A percentile compares a stretch with the other conserved stretches of the same genome.
These are phyloP conservation scores for Mycena kentingensis DNA, from an alignment of 768 basidiomycete genomes.

Conservation along the genomic window DNA sequence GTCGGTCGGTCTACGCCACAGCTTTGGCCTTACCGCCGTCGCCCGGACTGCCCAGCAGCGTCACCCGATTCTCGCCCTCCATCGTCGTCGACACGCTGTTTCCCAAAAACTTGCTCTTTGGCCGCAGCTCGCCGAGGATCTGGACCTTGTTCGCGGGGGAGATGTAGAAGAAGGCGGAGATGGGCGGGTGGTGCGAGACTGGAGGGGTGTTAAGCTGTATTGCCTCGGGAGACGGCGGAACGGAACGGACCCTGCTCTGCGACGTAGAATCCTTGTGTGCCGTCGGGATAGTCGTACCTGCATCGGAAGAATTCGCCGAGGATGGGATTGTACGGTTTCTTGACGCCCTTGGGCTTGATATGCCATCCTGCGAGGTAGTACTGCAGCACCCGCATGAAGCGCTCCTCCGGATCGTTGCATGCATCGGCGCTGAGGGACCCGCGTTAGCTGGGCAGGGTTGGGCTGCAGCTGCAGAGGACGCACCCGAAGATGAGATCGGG, in stretches of 20 bases:
- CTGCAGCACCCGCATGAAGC: constrained; percentile 87
- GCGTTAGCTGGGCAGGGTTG: constrained; percentile 6
- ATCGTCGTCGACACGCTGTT: constrained; percentile 95
- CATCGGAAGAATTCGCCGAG: constrained; percentile 99
- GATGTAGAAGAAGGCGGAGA: constrained; percentile 95
- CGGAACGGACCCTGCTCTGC: constrained; percentile 81
- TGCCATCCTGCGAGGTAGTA: constrained; percentile 99
- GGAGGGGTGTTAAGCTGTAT: constrained; percentile 14
- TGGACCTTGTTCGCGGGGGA: constrained; percentile 86
- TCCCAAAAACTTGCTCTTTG: constrained; percentile 94
- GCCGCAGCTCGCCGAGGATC: constrained; percentile 91
- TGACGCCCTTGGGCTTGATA: constrained; percentile 98
- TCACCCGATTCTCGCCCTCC: constrained; percentile 94
- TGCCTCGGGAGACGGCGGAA: neutral
- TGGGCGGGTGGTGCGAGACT: constrained; percentile 95
- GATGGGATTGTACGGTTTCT: constrained; percentile 99
- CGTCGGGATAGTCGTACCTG: constrained; percentile 88
- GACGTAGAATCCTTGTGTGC: constrained; percentile 91
- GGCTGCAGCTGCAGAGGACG: constrained; percentile 9
- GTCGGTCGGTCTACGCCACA: neutral
- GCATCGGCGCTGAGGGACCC: constrained; percentile 64
- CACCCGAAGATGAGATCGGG: constrained; percentile 96
- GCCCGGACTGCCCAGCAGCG: constrained; percentile 76
- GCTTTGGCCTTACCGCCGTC: constrained; percentile 70
- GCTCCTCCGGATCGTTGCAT: constrained; percentile 81